Conservation (phyloP, 441 rosid genomes). For the Omphalea diandra region DNA sequence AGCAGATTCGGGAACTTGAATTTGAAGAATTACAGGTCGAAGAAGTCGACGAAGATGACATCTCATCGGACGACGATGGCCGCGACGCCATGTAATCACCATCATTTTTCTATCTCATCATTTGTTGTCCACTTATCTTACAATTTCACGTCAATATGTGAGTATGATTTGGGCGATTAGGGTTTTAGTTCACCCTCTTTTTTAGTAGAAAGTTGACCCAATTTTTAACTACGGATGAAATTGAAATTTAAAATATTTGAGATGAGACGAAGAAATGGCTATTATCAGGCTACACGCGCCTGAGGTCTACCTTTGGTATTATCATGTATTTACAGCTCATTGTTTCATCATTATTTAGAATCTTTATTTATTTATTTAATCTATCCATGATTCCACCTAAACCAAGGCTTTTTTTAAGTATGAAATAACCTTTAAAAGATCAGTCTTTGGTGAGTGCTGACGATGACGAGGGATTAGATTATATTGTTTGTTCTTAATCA, state of each 20-base stretch:
- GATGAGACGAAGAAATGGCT: not conserved
- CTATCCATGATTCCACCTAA: too few species aligned
- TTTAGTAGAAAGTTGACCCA: too few species aligned
- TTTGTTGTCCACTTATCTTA: not conserved
- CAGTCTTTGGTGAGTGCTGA: not conserved
- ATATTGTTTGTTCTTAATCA: not conserved
- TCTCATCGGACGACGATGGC: slow-evolving; percentile 52
- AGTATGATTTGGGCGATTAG: not conserved
- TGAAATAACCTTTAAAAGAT: too few species aligned
- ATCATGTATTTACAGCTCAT: too few species aligned
- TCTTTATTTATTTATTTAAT: too few species aligned
- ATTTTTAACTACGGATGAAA: too few species aligned
- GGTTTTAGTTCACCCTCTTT: too few species aligned
- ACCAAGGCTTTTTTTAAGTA: too few species aligned
- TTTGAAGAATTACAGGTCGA: slow-evolving; percentile 80
- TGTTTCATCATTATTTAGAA: not conserved
- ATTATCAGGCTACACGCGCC: not conserved
- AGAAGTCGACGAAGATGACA: slow-evolving; percentile 58
- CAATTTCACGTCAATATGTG: not conserved
- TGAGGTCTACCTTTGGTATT: not conserved
- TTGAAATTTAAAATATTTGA: not conserved
- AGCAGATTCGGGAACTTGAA: slow-evolving; percentile 84
- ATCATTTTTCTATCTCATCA: not conserved
- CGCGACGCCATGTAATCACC: slow-evolving; percentile 32
- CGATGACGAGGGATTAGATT: not conserved